Percentiles rank a stretch among this genome's conserved stretches.
phyloP scores from a whole-genome alignment of 148 eudicot species.

The Camellia lanceoleosa region DNA sequence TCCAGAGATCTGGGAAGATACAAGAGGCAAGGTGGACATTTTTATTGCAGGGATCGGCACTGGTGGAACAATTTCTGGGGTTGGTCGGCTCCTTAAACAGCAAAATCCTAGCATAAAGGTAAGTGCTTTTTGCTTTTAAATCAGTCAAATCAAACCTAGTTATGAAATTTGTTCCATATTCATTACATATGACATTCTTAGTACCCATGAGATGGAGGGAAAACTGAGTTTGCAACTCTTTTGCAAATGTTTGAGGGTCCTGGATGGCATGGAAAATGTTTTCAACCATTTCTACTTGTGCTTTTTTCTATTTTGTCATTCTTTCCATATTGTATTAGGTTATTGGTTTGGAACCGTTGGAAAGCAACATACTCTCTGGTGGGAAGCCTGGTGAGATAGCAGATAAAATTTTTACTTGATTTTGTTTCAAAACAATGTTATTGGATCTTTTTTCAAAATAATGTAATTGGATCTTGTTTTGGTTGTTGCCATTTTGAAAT shows the following conservation, averaged over 20 bases:
- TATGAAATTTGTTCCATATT: background rate
- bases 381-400: conserved; percentile 89
- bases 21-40: conserved; percentile 89
- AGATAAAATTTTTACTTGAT: background rate
- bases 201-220: background rate
- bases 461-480: background rate
- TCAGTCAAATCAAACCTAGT: background rate
- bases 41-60: conserved; percentile 95
- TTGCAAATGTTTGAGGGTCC: background rate
- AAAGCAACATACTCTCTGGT: conserved; percentile 94
- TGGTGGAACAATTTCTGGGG: conserved; percentile 95
- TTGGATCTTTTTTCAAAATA: background rate
- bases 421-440: background rate
- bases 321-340: conserved; percentile 37
- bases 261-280: background rate
- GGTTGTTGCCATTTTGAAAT: conserved; percentile 29
- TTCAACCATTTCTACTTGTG: background rate
- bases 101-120: conserved; percentile 73
- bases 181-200: background rate
- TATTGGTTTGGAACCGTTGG: conserved; percentile 89
- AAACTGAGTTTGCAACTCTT: conserved; percentile 7
- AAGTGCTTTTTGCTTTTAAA: background rate
- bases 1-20: conserved; percentile 99
- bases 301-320: background rate
- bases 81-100: conserved; percentile 77